Evolutionary conservation across 2,329 filamentous ascomycete genomes (phyloP), one percentile per base, ranked within the genome.

Genomic region (Xylaria sp.): DNA sequence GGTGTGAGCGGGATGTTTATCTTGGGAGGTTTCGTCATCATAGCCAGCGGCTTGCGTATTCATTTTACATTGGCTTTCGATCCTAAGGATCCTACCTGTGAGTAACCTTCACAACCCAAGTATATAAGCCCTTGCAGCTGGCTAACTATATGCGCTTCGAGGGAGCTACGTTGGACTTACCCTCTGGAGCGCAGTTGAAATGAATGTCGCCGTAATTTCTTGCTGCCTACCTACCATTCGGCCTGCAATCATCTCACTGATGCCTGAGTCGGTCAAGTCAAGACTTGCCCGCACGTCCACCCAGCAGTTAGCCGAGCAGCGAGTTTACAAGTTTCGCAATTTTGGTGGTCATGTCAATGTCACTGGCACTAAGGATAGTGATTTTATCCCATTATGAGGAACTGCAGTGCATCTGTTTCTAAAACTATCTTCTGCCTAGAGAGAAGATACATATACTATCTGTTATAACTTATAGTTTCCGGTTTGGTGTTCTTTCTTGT

Each of bases 11-110:
- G 46, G 7, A 10, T 49, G 3, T 49, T 49, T 23, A 23, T n/a
- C 8, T n/a, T 49, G 18, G 46, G 46, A n/a, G n/a, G 46, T 7
- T 49, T 49, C n/a, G 46, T 49, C 46, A 49, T 49, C n/a, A 23
- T 49, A 18, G 46, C 46, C 4, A 49, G 46, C 46, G 46, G 46
- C 18, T n/a, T 49, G 46, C 46, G 46, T n/a, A 49, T 49, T n/a
- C 7, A 49, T 15, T 49, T 49, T 23, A 49, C 18, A 15, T 23
- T 49, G 10, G 18, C 46, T 8, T n/a, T 49, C 46, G n/a, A 49
- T n/a, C 46, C 46, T 49, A 15, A 23, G 6, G 46, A 49, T n/a
- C 15, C n/a, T 15, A 49, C 46, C 3, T 49, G 46, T 49, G 46
- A 49, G 46, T 49, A 49, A 7, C 9, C 18, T n/a, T 49, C 46